phyloP scores from a whole-genome alignment of 1,284 basidiomycete genomes.

The Heterobasidion annosum region DNA sequence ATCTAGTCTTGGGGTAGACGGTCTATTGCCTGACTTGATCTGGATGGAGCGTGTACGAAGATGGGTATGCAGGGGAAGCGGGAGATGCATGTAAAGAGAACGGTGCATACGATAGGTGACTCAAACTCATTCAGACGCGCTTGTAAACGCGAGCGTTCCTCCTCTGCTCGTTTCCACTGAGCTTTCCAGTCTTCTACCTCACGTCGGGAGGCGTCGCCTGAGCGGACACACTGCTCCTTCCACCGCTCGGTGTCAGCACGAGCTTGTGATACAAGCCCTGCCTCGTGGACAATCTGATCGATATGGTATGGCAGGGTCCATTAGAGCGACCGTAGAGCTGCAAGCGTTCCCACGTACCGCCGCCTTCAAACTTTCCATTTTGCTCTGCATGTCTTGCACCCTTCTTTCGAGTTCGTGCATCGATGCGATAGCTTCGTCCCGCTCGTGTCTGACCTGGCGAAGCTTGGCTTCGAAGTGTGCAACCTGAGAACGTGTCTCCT shows the following conservation, averaged over 20 bases:
- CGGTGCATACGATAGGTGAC: slow-evolving; percentile 2
- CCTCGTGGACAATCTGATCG: slow-evolving; percentile 20
- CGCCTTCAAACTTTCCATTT: slow-evolving; percentile 39
- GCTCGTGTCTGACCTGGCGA: slow-evolving; percentile 37
- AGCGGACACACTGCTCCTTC: slow-evolving; percentile 56
- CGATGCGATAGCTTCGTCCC: slow-evolving; percentile 43
- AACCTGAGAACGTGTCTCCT: slow-evolving; percentile 23
- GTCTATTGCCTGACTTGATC: slow-evolving; percentile 3
- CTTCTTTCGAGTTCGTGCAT: slow-evolving; percentile 37
- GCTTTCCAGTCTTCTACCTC: slow-evolving; percentile 59
- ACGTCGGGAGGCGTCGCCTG: slow-evolving; percentile 35
- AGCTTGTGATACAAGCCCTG: slow-evolving; percentile 49
- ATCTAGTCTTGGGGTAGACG: slow-evolving; percentile 13
- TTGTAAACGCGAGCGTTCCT: slow-evolving; percentile 46
- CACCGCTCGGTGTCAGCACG: slow-evolving; percentile 56
- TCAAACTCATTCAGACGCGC: slow-evolving; percentile 45
- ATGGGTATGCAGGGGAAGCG: not conserved
- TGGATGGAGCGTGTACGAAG: not conserved
- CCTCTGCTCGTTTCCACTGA: slow-evolving; percentile 57
- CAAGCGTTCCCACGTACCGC: slow-evolving; percentile 30
- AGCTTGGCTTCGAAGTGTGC: slow-evolving; percentile 34
- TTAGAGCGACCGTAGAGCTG: slow-evolving; percentile 2
- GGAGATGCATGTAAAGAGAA: not conserved
- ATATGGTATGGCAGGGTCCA: not conserved
- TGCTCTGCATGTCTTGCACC: slow-evolving; percentile 37